Conservation (phyloP, 2,329 filamentous ascomycete species). For the Fusarium verticillioides region DNA sequence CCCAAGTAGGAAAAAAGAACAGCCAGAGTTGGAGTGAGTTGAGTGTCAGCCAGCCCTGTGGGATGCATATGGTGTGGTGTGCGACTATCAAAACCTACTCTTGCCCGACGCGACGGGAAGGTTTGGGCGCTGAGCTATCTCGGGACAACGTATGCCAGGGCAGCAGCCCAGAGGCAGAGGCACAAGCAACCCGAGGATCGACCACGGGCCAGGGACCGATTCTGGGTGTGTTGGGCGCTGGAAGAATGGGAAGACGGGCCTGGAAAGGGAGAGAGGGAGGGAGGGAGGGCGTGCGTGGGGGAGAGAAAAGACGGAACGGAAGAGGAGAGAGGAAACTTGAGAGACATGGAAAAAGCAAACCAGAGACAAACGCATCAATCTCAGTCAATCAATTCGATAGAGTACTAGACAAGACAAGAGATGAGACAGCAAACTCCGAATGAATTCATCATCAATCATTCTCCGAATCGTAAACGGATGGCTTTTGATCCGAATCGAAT, state of each 20-base stretch:
- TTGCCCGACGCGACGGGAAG: slow-evolving; percentile 15
- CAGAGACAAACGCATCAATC: slow-evolving; percentile 8
- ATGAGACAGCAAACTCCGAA: slow-evolving; percentile 15
- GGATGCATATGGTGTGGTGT: slow-evolving; percentile 20
- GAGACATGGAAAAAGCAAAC: slow-evolving; percentile 28
- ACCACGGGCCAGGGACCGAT: slow-evolving; percentile 17
- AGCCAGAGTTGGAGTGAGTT: background rate
- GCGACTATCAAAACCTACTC: slow-evolving; percentile 16
- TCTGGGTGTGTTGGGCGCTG: slow-evolving; percentile 27
- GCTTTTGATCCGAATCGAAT: slow-evolving; percentile 1
- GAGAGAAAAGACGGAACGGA: slow-evolving; percentile 3
- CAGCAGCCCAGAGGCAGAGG: background rate
- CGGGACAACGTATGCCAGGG: slow-evolving; percentile 25
- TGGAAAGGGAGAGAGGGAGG: background rate
- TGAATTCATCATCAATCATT: background rate
- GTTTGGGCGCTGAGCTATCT: slow-evolving; percentile 23
- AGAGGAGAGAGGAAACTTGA: slow-evolving; percentile 27
- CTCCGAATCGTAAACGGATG: slow-evolving; percentile 5
- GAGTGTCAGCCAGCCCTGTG: slow-evolving; percentile 19
- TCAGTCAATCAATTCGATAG: slow-evolving; percentile 1
- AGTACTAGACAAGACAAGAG: background rate
- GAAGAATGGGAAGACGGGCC: background rate
- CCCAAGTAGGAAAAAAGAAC: slow-evolving; percentile 17
- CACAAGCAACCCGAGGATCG: slow-evolving; percentile 6
- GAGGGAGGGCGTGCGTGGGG: slow-evolving; percentile 14